A percentile compares a stretch with the other conserved stretches of the same genome.
Evolutionary conservation across 176 grass and related monocot species (phyloP).

Genomic region (Miscanthus lutarioriparius): DNA sequence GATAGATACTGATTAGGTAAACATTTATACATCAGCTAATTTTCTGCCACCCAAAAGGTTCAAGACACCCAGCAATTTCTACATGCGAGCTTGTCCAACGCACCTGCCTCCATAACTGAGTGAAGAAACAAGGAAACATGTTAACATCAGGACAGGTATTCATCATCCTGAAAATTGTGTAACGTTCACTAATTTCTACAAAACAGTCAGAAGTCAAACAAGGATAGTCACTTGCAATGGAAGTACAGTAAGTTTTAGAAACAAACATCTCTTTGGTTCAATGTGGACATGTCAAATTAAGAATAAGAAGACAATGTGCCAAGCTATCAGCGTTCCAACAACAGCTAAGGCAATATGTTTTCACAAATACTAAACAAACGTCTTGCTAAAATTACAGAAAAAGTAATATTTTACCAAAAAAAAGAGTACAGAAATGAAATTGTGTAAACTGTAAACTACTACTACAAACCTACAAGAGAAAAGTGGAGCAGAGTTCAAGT

Average conservation of each 20-base stretch:
- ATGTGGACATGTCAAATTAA: no score
- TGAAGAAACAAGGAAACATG: neutral
- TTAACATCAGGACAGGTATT: neutral
- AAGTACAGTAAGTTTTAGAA: no score
- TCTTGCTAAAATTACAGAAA: neutral
- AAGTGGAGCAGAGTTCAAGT: slow-evolving; percentile 22
- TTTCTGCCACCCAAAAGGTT: slow-evolving; percentile 1
- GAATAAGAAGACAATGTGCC: neutral
- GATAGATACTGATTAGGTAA: no score
- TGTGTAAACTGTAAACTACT: no score
- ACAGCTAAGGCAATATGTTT: neutral
- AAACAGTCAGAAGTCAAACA: neutral
- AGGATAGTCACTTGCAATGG: neutral
- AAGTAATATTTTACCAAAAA: no score
- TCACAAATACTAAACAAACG: neutral
- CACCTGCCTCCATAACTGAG: neutral
- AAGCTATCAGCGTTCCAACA: neutral
- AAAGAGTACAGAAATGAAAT: no score
- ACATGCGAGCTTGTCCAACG: neutral
- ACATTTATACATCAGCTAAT: neutral
- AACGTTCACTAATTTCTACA: neutral
- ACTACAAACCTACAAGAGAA: no score
- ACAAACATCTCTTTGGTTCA: no score
- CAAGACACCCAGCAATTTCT: neutral
- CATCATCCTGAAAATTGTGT: neutral